A percentile compares a stretch with the other conserved stretches of the same genome.
phyloP scores from a whole-genome alignment of 139 green algal species.

The Nannochloris sp. region DNA sequence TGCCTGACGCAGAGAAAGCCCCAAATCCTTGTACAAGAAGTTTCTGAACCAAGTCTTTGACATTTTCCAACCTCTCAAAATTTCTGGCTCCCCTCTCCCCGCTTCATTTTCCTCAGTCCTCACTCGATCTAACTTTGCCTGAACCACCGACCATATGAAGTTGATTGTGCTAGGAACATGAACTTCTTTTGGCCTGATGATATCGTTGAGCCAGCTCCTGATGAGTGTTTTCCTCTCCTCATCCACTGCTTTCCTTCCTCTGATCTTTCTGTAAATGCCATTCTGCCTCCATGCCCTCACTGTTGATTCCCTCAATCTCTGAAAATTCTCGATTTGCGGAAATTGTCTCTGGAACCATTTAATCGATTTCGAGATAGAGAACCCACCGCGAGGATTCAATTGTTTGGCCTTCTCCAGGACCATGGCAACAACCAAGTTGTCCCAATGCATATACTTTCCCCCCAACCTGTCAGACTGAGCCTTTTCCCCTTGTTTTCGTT shows the following conservation, averaged over 20 bases:
- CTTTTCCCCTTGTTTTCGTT: not conserved
- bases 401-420: not conserved
- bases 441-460: not conserved
- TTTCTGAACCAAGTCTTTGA: not conserved
- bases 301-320: not conserved
- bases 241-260: slow-evolving; percentile 1
- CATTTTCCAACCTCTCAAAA: not conserved
- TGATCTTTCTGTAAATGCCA: not conserved
- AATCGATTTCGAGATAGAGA: not conserved
- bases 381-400: not conserved
- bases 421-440: slow-evolving; percentile 1
- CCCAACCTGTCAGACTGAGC: not conserved
- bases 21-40: not conserved
- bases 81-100: not conserved
- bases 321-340: not conserved
- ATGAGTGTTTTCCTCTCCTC: not conserved
- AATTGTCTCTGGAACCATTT: not conserved
- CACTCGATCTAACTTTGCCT: not conserved
- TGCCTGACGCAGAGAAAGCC: not conserved
- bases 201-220: not conserved
- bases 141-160: not conserved
- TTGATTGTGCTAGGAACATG: not conserved
- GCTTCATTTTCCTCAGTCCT: not conserved
- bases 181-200: not conserved
- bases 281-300: not conserved